Percentiles rank a stretch among this genome's conserved stretches.
Conservation (phyloP, 371 early-diverging fungal genomes). For the Synchytrium microbalum region DNA sequence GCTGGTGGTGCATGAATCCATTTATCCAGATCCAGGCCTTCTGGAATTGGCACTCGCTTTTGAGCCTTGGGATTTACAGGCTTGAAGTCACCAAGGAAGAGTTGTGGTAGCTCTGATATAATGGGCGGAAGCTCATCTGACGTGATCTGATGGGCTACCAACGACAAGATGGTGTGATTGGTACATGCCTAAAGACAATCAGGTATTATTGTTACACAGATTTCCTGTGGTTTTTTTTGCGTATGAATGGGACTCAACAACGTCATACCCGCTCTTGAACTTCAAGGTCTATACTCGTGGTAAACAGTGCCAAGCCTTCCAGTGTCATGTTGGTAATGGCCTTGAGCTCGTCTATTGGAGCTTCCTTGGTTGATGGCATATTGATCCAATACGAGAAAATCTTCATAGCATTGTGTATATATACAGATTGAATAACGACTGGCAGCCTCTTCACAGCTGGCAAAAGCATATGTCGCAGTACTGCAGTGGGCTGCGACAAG, state of each 20-base stretch:
- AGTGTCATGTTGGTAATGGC: conserved; percentile 12
- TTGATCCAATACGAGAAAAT: conserved; percentile 50
- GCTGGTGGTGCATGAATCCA: conserved; percentile 56
- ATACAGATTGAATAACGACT: conserved; percentile 57
- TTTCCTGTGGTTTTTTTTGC: too few relatives aligned
- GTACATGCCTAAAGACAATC: too few relatives aligned
- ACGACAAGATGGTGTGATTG: neutral
- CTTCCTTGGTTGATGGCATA: conserved; percentile 18
- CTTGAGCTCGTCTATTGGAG: neutral
- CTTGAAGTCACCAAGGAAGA: conserved; percentile 77
- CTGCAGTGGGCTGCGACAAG: conserved; percentile 7
- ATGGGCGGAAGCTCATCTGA: conserved; percentile 30
- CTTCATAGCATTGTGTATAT: conserved; percentile 67
- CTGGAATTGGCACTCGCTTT: conserved; percentile 78
- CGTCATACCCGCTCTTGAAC: conserved; percentile 76
- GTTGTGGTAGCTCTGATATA: conserved; percentile 41
- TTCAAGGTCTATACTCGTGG: conserved; percentile 50
- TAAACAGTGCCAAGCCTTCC: conserved; percentile 45
- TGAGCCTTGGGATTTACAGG: conserved; percentile 91
- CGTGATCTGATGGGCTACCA: neutral
- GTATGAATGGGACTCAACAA: too few relatives aligned
- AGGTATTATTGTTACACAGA: too few relatives aligned
- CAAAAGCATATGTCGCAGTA: neutral
- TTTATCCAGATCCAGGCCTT: conserved; percentile 76
- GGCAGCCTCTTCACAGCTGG: conserved; percentile 35